Base-by-base conservation (phyloP, 257 asterid genomes). In the Solanum pinnatisectum region DNA sequence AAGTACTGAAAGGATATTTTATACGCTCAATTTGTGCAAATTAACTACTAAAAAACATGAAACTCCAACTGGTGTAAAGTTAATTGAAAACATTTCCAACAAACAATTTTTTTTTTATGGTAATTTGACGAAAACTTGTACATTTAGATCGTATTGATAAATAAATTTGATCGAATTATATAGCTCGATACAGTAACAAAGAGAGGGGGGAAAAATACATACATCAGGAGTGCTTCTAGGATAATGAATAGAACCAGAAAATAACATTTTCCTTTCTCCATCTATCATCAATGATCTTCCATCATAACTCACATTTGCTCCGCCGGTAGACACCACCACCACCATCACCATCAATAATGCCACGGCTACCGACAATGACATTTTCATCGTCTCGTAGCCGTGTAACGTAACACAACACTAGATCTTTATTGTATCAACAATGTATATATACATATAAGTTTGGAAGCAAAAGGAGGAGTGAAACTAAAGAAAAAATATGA, bases 181-280 rank as follows among this genome's bases (percentile, higher is more conserved):
- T 20, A 56, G 3, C 11, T 56, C 5, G 2, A 20, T 59, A 20
- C 2, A 60, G 27, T 22, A 60, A 8, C 6, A 10, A 8, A 60
- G 27, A 60, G 84, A 88, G 81, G 72, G 71, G n/a, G 4, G 10
- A 3, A 0, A 87, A 32, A 59, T 18, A 70, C 91, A 10, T 94
- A 96, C 99, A 87, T 96, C 91, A 13, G 99, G 98, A 0, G 99
- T 95, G 88, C 98, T 94, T 88, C 99, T 87, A 18, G 99, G 97
- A 86, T 96, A 96, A 90, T 96, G 98, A 91, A 96, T 96, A 2
- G 98, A 96, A 72, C 98, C 98, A 12, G 98, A 96, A 79, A 96
- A 96, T 82, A 95, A n/a, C 37, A 96, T 91, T 92, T 94, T 92
- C 88, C 96, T 87, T 37, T 91, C 91, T 4, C 98, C 98, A 16